phyloP scores from a whole-genome alignment of 371 early-diverging fungal genomes.

The Smittium mucronatum region DNA sequence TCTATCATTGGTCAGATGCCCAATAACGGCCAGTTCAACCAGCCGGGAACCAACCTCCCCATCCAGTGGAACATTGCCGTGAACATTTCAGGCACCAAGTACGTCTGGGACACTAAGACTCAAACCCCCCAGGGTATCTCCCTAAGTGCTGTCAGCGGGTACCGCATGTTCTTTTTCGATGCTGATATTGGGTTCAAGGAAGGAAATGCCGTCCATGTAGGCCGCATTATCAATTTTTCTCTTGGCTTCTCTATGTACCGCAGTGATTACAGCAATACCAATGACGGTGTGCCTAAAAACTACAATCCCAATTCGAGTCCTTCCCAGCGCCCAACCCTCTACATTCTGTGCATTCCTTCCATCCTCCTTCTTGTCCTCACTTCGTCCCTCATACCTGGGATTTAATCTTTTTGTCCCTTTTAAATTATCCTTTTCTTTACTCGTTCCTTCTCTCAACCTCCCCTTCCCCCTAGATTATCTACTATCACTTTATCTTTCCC shows the following conservation, averaged over 20 bases:
- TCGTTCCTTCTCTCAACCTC: too few relatives aligned
- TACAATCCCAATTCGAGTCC: constrained; percentile 26
- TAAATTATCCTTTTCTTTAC: too few relatives aligned
- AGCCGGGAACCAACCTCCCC: constrained; percentile 21
- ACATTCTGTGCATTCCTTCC: background rate
- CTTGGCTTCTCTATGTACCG: constrained; percentile 15
- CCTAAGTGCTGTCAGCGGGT: constrained; percentile 29
- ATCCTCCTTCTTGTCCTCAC: background rate
- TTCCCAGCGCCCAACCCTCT: constrained; percentile 13
- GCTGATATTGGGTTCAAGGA: constrained; percentile 31
- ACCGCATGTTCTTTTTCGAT: constrained; percentile 31
- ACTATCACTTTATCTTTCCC: too few relatives aligned
- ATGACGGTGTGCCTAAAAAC: constrained; percentile 30
- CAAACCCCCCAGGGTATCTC: constrained; percentile 31
- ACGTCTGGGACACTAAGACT: constrained; percentile 32
- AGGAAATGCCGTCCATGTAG: constrained; percentile 30
- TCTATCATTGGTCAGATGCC: constrained; percentile 32
- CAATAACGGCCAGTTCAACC: constrained; percentile 21
- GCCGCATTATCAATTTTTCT: constrained; percentile 26
- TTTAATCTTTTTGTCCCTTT: too few relatives aligned
- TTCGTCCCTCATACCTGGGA: too few relatives aligned
- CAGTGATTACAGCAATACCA: constrained; percentile 17
- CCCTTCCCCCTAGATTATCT: too few relatives aligned
- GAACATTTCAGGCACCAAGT: constrained; percentile 25
- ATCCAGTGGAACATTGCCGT: constrained; percentile 30